These are phyloP conservation scores for Tolypocladium amazonense DNA, from an alignment of 2,329 filamentous ascomycete genomes.

Conservation along the genomic window DNA sequence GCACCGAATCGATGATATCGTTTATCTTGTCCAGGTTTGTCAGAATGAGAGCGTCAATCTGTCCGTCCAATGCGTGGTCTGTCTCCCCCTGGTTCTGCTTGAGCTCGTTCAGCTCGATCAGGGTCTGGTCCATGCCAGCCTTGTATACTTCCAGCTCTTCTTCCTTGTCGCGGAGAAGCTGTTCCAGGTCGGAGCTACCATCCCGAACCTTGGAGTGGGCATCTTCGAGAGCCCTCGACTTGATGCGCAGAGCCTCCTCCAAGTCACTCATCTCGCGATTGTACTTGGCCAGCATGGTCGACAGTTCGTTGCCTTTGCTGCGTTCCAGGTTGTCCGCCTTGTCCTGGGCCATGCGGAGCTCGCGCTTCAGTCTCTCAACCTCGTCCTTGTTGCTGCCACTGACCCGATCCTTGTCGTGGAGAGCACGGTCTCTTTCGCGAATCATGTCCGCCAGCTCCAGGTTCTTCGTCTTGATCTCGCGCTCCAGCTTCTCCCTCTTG, in stretches of 20 bases:
- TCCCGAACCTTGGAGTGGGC: slow-evolving; percentile 67
- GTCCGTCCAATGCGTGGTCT: slow-evolving; percentile 74
- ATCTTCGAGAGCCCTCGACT: slow-evolving; percentile 80
- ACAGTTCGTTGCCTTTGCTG: slow-evolving; percentile 89
- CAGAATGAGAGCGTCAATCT: slow-evolving; percentile 82
- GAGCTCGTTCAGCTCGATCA: slow-evolving; percentile 85
- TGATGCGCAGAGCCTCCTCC: slow-evolving; percentile 82
- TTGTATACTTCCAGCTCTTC: slow-evolving; percentile 98
- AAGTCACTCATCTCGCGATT: slow-evolving; percentile 96
- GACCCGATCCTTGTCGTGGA: slow-evolving; percentile 87
- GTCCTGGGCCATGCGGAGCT: slow-evolving; percentile 84
- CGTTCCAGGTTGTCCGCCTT: slow-evolving; percentile 86
- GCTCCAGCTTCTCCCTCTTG: slow-evolving; percentile 84
- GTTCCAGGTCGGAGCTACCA: slow-evolving; percentile 76
- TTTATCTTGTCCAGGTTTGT: slow-evolving; percentile 88
- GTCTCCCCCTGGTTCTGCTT: slow-evolving; percentile 64
- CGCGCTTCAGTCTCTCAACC: slow-evolving; percentile 85
- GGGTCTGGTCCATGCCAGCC: slow-evolving; percentile 91
- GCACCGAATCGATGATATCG: slow-evolving; percentile 92
- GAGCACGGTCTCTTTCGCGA: slow-evolving; percentile 80
- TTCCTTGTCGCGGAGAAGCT: slow-evolving; percentile 82
- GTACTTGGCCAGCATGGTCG: slow-evolving; percentile 87
- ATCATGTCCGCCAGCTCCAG: slow-evolving; percentile 99
- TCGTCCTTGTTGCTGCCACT: slow-evolving; percentile 84
- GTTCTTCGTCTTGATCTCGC: slow-evolving; percentile 98